Percentiles rank a stretch among this genome's conserved stretches.
Conservation (phyloP, 306 rosid genomes). For the Castanea crenata region DNA sequence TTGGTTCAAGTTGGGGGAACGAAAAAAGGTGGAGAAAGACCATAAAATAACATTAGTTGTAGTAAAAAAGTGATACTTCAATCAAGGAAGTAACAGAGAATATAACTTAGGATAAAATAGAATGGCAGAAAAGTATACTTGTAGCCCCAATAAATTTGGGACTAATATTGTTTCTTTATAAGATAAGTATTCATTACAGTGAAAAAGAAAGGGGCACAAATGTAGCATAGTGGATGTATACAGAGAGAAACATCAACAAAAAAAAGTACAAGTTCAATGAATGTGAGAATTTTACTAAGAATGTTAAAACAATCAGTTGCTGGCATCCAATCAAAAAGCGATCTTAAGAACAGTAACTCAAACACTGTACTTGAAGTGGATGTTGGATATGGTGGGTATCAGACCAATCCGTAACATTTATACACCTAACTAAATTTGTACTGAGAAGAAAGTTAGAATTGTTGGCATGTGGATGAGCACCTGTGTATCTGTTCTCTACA, state of each 20-base stretch:
- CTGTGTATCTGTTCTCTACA: not conserved
- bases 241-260: not conserved
- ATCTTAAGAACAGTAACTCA: not conserved
- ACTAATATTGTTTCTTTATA: not conserved
- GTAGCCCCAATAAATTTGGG: too few species aligned
- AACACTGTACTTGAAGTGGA: not conserved
- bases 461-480: not conserved
- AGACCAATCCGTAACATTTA: not conserved
- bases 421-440: not conserved
- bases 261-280: not conserved
- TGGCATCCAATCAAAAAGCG: not conserved
- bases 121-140: too few species aligned
- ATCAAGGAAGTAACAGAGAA: too few species aligned
- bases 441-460: not conserved
- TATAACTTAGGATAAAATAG: too few species aligned
- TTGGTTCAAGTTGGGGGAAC: too few species aligned
- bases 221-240: not conserved
- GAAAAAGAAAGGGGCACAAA: not conserved
- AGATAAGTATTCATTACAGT: not conserved
- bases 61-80: too few species aligned
- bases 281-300: not conserved
- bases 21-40: too few species aligned
- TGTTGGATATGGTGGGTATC: not conserved
- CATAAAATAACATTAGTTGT: too few species aligned
- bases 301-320: not conserved